Percentiles rank a stretch among this genome's conserved stretches.
Evolutionary conservation across 176 grass and related monocot species (phyloP).

Genomic region (Lolium perenne): DNA sequence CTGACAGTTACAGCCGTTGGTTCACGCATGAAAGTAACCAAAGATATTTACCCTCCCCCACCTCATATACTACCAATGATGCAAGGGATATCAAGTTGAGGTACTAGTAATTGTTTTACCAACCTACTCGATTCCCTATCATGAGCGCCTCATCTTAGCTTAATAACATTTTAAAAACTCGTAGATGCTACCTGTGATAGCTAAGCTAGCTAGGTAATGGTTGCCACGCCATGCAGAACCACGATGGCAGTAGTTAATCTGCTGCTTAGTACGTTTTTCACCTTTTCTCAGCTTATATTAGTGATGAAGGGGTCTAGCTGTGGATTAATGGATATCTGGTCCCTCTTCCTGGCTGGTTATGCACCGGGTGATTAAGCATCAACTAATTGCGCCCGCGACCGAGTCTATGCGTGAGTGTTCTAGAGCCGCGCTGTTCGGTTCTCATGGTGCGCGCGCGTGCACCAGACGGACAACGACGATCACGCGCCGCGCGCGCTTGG

Average conservation of each 20-base stretch:
- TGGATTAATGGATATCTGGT: conserved; percentile 36
- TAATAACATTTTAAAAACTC: conserved; percentile 1
- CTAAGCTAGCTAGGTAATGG: too few species aligned
- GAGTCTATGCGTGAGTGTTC: neutral
- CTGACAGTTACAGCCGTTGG: too few species aligned
- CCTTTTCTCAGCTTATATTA: conserved; percentile 22
- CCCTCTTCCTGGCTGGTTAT: conserved; percentile 34
- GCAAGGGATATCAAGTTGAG: conserved; percentile 34
- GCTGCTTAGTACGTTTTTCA: conserved; percentile 26
- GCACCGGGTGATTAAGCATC: conserved; percentile 42
- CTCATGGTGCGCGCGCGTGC: conserved; percentile 59
- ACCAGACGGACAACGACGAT: conserved; percentile 25
- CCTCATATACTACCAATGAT: neutral
- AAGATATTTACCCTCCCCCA: too few species aligned
- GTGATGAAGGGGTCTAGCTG: neutral
- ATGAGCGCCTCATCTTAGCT: conserved; percentile 39
- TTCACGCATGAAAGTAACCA: too few species aligned
- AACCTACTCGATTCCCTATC: conserved; percentile 49
- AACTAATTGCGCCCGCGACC: conserved; percentile 13
- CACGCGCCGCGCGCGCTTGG: conserved; percentile 11
- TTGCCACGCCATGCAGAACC: conserved; percentile 27
- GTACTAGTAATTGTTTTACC: conserved; percentile 41
- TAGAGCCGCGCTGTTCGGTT: conserved; percentile 29
- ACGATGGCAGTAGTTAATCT: conserved; percentile 41
- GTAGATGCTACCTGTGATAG: conserved; percentile 34